These are phyloP conservation scores for Colletotrichum caudatum DNA, from an alignment of 2,329 filamentous ascomycete species.

Conservation along the genomic window DNA sequence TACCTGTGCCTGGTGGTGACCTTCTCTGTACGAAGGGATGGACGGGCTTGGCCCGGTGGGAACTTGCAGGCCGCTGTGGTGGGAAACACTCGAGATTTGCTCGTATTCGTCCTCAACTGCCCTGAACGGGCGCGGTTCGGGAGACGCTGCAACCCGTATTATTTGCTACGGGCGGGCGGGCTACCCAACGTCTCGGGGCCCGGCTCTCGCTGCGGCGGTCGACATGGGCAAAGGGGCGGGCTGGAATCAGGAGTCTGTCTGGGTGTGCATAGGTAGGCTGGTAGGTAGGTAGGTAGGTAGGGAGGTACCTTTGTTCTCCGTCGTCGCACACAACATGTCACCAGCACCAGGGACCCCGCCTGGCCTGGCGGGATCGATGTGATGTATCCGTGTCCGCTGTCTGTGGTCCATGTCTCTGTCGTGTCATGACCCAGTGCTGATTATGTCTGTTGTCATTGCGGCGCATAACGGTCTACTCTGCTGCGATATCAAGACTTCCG, in stretches of 20 bases:
- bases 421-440: not conserved
- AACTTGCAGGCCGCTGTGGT: constrained; percentile 32
- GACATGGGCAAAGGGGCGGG: constrained; percentile 3
- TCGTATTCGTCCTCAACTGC: constrained; percentile 34
- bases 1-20: constrained; percentile 5
- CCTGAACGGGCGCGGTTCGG: constrained; percentile 17
- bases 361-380: constrained; percentile 11
- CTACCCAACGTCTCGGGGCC: constrained; percentile 24
- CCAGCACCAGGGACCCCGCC: not conserved
- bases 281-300: too few relatives aligned
- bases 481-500: constrained; percentile 8
- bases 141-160: constrained; percentile 30
- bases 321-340: constrained; percentile 23
- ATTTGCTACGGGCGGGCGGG: constrained; percentile 20
- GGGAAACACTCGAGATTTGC: constrained; percentile 22
- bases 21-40: constrained; percentile 20
- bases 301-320: not conserved
- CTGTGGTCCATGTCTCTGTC: not conserved
- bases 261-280: too few relatives aligned
- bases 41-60: constrained; percentile 27
- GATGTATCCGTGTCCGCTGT: constrained; percentile 1
- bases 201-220: constrained; percentile 19
- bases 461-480: constrained; percentile 7
- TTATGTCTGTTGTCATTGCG: constrained; percentile 1
- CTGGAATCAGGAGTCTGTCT: constrained; percentile 8